Evolutionary conservation across 2,329 filamentous ascomycete species (phyloP), one percentile per base, ranked within the genome.

Genomic region (Rosellinia necatrix): DNA sequence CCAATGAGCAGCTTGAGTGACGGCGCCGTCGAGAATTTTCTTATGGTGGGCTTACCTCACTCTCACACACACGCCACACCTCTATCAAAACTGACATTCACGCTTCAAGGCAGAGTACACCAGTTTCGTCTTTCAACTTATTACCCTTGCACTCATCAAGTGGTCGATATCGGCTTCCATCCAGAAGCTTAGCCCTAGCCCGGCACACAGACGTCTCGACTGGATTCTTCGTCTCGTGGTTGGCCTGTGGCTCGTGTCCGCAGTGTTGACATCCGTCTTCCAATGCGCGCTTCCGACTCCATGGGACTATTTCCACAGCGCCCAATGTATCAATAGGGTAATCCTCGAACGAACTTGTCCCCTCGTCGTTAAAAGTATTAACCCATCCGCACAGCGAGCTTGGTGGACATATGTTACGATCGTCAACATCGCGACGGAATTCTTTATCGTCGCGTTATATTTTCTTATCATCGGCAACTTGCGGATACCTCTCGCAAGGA

Each of bases 151-250:
- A 13, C 53, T 66, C n/a, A 49, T 66, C 38, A 65, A 66, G 44
- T 65, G 56, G 59, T 66, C 64, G 21, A 60, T 63, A 29, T 58
- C 54, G 4, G 44, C 53, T 4, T 65, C 60, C 27, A 60, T 66
- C 27, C 47, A 61, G 15, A 52, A 63, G 24, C 51, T 66, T 13
- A 64, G 57, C 34, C 63, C 61, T 2, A 55, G 50, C 22, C 19
- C 27, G 6, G 24, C 19, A 6, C 64, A 65, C 27, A 47, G 38
- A 12, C 58, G 58, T 3, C 42, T 64, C 7, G 54, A 60, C 46
- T 43, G 38, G 32, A 35, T 46, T 32, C 50, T 65, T 29, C 54
- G 56, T 21, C 35, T 61, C 12, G 15, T 59, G 1, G 51, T 63
- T 17, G 63, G 51, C 8, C 4, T 63, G 3, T 66, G 64, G 64